Base-by-base conservation (phyloP, 495 filamentous ascomycete genomes). In the Astrocystis sublimbata region DNA sequence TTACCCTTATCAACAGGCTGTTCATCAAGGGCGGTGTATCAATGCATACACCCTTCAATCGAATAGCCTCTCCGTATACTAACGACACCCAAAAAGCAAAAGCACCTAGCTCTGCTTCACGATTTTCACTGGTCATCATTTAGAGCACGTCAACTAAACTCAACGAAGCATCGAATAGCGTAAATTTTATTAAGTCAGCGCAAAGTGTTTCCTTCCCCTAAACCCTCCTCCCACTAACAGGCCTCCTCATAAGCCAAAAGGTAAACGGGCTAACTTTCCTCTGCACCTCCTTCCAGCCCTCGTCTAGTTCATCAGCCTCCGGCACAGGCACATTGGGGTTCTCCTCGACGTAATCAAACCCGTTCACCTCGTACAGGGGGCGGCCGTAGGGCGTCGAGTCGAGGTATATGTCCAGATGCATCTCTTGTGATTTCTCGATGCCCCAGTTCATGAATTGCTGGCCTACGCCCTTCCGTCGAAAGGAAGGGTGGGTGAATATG, bases 381-480 rank as follows among this genome's bases (percentile, higher is more conserved):
- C 56, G 35, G 8, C 68, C 73, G 19, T 50, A 43, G 6, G 53
- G 62, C 35, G 71, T 69, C 1, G 69, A 63, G 62, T 74, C 71
- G 1, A 77, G 58, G 21, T 70, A 75, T 26, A 71, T 70, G 41
- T 77, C 73, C n/a, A 75, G 57, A 0, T 70, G 70, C 42, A 72
- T 28, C n/a, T 73, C 69, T 56, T 76, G 69, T 7, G 71, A 73
- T 50, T 70, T 75, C 28, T 57, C 53, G 40, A 71, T 74, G 0
- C 74, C 74, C 76, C 73, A 76, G 26, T 69, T 47, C 61, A 76
- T 71, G 2, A 79, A 65, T 47, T 74, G 56, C 23, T 72, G 65
- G 0, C 71, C 76, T 13, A 73, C 69, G 0, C 76, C 71, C 4
- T 55, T 62, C 0, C 72, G 65, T 6, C 66, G 67, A 49, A 73